Evolutionary conservation across 2,329 filamentous ascomycete genomes (phyloP), one percentile per base, ranked within the genome.

Genomic region (Herpotrichia juniperi): DNA sequence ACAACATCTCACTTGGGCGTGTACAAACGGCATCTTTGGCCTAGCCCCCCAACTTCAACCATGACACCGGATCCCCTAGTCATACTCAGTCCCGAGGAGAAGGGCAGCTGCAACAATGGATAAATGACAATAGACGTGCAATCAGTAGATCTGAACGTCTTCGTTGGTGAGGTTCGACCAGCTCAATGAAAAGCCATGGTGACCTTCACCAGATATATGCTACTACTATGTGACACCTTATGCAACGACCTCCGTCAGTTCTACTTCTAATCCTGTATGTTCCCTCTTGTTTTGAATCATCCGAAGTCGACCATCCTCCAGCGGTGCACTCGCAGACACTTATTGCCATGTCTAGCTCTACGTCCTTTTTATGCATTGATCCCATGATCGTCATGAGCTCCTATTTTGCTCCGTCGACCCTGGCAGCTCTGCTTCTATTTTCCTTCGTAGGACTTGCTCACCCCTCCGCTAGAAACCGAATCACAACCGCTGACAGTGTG

Each of bases 391-490:
- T 31, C 17, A 50, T 51, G 50, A 42, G 42, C 40, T n/a, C 24
- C 16, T 32, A 48, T 25, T 17, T 46, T 31, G n/a, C 30, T 42
- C 19, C 24, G 14, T 35, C 25, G 12, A 48, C 44, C 14, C 47
- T 35, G 17, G 21, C 35, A 32, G 46, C 49, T 32, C 34, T 62
- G 37, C 42, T 57, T 25, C 21, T 54, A 31, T 31, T 57, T 42
- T 56, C 47, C 14, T 47, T 42, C 22, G 59, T 62, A 57, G 46
- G 55, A 46, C 28, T n/a, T 40, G 40, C 43, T 44, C 34, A 46
- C 19, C 43, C 45, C 40, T 48, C 28, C 45, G 19, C 19, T n/a
- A 19, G 5, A 14, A 16, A 14, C 16, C 31, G 17, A 39, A 14
- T 26, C 17, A 16, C 22, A 14, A 54, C 44, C 25, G 37, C 58